phyloP scores from a whole-genome alignment of 306 rosid genomes.

The Castanopsis chinensis region DNA sequence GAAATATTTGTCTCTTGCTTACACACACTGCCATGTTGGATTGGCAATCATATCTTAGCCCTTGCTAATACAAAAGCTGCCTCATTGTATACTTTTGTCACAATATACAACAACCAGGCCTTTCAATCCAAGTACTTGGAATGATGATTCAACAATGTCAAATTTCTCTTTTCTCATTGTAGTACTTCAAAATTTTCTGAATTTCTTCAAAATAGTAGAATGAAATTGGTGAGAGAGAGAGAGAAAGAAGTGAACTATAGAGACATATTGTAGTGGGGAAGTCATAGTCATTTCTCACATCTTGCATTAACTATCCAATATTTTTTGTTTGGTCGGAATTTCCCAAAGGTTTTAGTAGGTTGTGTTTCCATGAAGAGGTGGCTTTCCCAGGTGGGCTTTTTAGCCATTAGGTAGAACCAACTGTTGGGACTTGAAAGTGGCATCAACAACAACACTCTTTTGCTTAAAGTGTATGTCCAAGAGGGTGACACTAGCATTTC shows the following conservation, averaged over 20 bases:
- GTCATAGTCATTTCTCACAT: not conserved
- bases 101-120: not conserved
- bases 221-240: not conserved
- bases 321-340: no score
- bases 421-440: not conserved
- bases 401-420: not conserved
- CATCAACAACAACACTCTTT: not conserved
- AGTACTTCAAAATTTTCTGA: not conserved
- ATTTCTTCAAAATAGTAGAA: not conserved
- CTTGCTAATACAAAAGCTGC: not conserved
- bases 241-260: not conserved
- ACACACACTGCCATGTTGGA: not conserved
- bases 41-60: not conserved
- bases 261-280: not conserved
- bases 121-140: not conserved
- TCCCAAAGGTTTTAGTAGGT: not conserved
- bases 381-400: not conserved
- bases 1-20: not conserved
- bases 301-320: no score
- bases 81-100: not conserved
- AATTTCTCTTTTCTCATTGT: not conserved
- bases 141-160: not conserved
- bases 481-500: conserved; percentile 18
- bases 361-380: not conserved
- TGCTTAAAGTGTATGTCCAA: not conserved